Evolutionary conservation across 495 filamentous ascomycete species (phyloP).

Genomic region (Lasiosphaeris hirsuta): DNA sequence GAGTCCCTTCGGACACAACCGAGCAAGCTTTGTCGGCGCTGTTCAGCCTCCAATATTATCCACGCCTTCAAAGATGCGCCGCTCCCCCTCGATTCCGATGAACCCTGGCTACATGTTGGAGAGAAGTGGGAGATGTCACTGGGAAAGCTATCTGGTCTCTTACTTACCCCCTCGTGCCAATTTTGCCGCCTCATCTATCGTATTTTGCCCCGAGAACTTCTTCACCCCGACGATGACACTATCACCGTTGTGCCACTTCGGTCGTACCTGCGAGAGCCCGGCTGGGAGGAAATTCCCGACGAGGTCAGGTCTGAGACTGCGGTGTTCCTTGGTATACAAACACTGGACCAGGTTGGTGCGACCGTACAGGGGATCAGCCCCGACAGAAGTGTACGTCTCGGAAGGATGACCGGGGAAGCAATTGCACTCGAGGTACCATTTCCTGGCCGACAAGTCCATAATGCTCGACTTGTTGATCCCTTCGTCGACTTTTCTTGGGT

Average conservation of each 20-base stretch:
- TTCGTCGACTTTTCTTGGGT: not conserved
- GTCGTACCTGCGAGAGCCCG: constrained; percentile 9
- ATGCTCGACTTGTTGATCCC: not conserved
- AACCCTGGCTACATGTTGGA: not conserved
- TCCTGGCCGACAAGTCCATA: not conserved
- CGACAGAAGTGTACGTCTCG: not conserved
- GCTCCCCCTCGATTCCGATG: not conserved
- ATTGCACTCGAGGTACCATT: not conserved
- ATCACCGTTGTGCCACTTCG: constrained; percentile 6
- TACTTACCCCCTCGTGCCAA: constrained; percentile 10
- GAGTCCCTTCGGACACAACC: not conserved
- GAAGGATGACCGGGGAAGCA: constrained; percentile 9
- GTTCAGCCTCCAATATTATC: constrained; percentile 9
- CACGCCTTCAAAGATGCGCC: not conserved
- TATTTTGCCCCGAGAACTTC: constrained; percentile 7
- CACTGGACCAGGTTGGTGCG: not conserved
- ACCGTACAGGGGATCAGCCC: not conserved
- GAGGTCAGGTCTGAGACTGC: not conserved
- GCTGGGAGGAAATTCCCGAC: constrained; percentile 7
- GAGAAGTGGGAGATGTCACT: not conserved
- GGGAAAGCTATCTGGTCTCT: constrained; percentile 9
- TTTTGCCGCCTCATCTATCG: constrained; percentile 22
- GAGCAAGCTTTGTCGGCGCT: constrained; percentile 14
- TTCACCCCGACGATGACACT: not conserved
- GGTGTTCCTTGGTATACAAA: constrained; percentile 3